These are phyloP conservation scores for Giardia duodenalis DNA, from an alignment of 208 protist species.

Conservation along the genomic window DNA sequence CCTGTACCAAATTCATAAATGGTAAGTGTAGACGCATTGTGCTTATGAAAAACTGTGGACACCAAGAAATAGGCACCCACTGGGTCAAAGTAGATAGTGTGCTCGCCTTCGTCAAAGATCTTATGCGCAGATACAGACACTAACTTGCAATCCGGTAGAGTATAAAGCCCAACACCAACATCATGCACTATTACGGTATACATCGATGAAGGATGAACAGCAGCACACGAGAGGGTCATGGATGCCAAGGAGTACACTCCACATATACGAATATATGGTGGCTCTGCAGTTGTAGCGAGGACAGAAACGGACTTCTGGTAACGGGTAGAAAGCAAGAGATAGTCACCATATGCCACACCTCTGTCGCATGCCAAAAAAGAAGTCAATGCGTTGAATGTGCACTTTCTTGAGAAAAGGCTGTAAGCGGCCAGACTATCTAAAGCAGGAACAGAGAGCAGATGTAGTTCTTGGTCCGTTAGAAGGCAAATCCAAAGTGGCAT, in stretches of 20 bases:
- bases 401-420: too few species aligned
- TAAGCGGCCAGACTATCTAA: too few species aligned
- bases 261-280: neutral
- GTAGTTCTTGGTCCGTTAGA: too few species aligned
- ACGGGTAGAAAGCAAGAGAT: neutral
- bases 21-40: neutral
- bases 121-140: neutral
- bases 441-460: too few species aligned
- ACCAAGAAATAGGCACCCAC: neutral
- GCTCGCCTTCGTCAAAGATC: neutral
- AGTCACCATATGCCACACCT: neutral
- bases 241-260: neutral
- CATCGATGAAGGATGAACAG: neutral
- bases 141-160: neutral
- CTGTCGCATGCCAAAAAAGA: neutral
- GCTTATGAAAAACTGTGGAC: neutral
- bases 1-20: neutral
- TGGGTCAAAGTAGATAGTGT: neutral
- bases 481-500: too few species aligned
- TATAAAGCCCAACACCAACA: neutral
- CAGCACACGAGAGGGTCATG: neutral
- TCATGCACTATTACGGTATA: neutral
- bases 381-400: too few species aligned
- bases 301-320: neutral
- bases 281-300: too few species aligned